Evolutionary conservation across 345 rosid genomes (phyloP), one percentile per base, ranked within the genome.

Genomic region (Populus ilicifolia): DNA sequence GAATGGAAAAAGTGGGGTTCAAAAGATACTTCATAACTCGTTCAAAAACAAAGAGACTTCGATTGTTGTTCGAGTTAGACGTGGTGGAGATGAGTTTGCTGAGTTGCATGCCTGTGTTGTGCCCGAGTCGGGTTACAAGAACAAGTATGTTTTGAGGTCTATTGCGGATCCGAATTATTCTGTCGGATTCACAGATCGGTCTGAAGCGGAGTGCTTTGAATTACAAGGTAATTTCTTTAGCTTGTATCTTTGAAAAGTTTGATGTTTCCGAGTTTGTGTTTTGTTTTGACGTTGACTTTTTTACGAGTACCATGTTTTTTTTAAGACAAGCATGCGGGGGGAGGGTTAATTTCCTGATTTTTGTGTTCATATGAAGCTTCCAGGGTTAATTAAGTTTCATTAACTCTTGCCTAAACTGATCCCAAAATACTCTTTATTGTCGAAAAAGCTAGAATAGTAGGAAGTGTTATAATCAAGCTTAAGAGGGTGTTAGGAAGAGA

Each of bases 51-150:
- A 93, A 79, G 94, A 96, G 77, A 93, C 99, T 6, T 90, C 87
- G 70, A 93, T 96, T 36, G 82, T 87, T 18, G 96, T 96, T 29
- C 78, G 88, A 64, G 93, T 93, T 73, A 74, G 98, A 68, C 96
- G 99, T 16, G 94, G 98, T 54, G 50, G 74, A 4, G 82, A 87
- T 68, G 97, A 92, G 72, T 82, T 88, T 66, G 81, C 89, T 23
- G 91, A 93, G 89, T 82, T 96, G 25, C 96, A 93, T 38, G 99
- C 97, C 38, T 96, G 99, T 81, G 88, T 96, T 80, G 99, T 96
- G 71, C 99, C 98, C 71, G 97, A 93, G 8, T 79, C 93, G 16
- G 87, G 80, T 70, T 93, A 88, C 14, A 89, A 73, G 80, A 93
- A 36, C 85, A 92, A 88, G 74, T 93, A 90, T 75, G 88, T 93